These are phyloP conservation scores for Talaromyces sp. DNA, from an alignment of 2,329 filamentous ascomycete species.

Conservation along the genomic window DNA sequence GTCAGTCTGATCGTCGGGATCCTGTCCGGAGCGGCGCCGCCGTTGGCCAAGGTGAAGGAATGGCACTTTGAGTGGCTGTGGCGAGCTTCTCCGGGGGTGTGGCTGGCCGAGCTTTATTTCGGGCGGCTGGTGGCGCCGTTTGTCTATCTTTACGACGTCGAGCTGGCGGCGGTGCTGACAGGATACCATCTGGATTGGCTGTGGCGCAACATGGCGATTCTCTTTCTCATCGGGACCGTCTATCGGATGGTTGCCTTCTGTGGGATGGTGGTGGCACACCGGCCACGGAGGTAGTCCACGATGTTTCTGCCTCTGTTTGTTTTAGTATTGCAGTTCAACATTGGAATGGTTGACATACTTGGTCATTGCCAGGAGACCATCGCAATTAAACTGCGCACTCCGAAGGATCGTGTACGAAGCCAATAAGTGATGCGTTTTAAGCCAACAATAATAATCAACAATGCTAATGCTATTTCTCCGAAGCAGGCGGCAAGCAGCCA, in stretches of 20 bases:
- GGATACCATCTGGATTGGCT: conserved; percentile 6
- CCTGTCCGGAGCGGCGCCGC: conserved; percentile 5
- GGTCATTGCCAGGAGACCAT: no score
- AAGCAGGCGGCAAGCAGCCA: background rate
- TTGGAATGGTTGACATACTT: no score
- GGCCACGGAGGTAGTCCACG: background rate
- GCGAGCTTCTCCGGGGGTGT: conserved; percentile 1
- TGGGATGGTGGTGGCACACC: conserved; percentile 4
- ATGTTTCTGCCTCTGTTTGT: no score
- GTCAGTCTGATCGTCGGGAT: conserved; percentile 7
- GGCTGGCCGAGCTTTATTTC: conserved; percentile 6
- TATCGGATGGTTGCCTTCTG: conserved; percentile 3
- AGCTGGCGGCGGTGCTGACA: background rate
- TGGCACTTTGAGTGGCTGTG: conserved; percentile 6
- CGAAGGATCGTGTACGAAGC: no score
- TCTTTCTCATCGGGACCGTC: conserved; percentile 6
- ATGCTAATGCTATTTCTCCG: background rate
- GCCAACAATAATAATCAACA: no score
- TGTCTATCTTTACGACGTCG: conserved; percentile 6
- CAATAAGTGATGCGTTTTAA: background rate
- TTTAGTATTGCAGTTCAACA: no score
- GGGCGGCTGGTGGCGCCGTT: conserved; percentile 1
- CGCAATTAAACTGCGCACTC: no score
- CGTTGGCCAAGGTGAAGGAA: background rate
- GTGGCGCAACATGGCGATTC: conserved; percentile 6